Conservation (phyloP, 2,329 filamentous ascomycete genomes). For the Ceratocystis smalleyi region DNA sequence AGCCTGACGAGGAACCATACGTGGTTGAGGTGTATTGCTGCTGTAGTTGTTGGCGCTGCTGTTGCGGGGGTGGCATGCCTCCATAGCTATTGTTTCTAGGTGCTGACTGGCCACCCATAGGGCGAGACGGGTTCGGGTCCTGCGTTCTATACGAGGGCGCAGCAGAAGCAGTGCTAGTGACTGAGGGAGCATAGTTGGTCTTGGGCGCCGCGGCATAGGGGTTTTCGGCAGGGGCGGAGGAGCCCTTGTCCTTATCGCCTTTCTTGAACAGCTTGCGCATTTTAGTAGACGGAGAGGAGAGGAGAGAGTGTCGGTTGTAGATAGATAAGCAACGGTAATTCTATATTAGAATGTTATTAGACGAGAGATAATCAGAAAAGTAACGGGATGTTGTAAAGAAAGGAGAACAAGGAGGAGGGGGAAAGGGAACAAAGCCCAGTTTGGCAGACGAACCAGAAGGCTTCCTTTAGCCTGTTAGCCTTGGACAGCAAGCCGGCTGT, state of each 20-base stretch:
- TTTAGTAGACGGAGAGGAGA: not conserved
- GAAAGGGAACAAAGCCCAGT: not conserved
- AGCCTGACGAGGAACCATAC: slow-evolving; percentile 27
- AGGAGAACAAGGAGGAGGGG: slow-evolving; percentile 3
- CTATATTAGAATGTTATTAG: not conserved
- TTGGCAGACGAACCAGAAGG: slow-evolving; percentile 3
- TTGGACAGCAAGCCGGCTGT: not conserved
- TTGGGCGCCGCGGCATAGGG: slow-evolving; percentile 15
- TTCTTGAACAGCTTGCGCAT: slow-evolving; percentile 16
- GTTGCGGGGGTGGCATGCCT: not conserved
- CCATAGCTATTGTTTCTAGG: slow-evolving; percentile 20
- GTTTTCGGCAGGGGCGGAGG: slow-evolving; percentile 13
- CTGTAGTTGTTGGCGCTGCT: slow-evolving; percentile 18
- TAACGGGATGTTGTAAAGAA: not conserved
- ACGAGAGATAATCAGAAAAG: not conserved
- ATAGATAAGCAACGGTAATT: not conserved
- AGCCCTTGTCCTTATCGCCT: slow-evolving; percentile 15
- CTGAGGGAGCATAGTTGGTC: slow-evolving; percentile 14
- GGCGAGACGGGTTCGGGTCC: slow-evolving; percentile 12
- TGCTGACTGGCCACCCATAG: slow-evolving; percentile 17
- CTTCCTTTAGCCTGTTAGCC: not conserved
- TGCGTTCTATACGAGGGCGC: slow-evolving; percentile 14
- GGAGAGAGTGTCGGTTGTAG: not conserved
- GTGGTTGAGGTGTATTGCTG: slow-evolving; percentile 9
- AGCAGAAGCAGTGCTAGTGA: slow-evolving; percentile 7